Conservation (phyloP, 768 basidiomycete genomes). For the Xerocomellus dryophilus region DNA sequence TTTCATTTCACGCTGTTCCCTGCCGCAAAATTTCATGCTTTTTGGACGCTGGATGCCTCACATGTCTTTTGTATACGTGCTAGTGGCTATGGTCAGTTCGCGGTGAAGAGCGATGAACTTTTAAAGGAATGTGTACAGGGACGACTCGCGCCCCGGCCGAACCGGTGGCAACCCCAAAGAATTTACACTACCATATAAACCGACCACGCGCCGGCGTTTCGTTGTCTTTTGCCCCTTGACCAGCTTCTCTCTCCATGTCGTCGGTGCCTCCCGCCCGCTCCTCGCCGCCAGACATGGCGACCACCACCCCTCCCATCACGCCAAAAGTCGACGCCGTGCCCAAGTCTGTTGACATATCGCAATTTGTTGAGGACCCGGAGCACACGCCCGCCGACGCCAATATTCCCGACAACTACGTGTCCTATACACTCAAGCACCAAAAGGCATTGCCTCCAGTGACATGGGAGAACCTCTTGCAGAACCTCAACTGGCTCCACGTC, state of each 20-base stretch:
- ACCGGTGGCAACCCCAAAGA: slow-evolving; percentile 36
- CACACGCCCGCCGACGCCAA: slow-evolving; percentile 47
- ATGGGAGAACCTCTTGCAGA: slow-evolving; percentile 53
- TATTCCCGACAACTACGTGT: slow-evolving; percentile 82
- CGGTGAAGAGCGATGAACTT: neutral
- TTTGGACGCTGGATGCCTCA: neutral
- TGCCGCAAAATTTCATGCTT: neutral
- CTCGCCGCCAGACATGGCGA: slow-evolving; percentile 17
- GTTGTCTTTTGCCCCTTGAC: slow-evolving; percentile 23
- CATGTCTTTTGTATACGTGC: neutral
- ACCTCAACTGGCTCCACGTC: slow-evolving; percentile 78
- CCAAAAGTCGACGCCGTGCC: neutral
- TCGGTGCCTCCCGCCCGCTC: slow-evolving; percentile 22
- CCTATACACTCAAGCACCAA: slow-evolving; percentile 64
- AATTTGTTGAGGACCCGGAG: slow-evolving; percentile 28
- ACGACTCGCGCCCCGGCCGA: neutral
- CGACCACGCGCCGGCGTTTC: neutral
- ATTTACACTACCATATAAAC: slow-evolving; percentile 31
- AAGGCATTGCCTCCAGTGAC: slow-evolving; percentile 67
- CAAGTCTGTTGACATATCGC: slow-evolving; percentile 1
- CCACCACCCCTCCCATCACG: slow-evolving; percentile 8
- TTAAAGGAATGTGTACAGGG: neutral
- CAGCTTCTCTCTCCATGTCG: slow-evolving; percentile 24
- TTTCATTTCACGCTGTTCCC: neutral
- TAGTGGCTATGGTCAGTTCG: neutral